Percentiles rank a stretch among this genome's conserved stretches.
phyloP scores from a whole-genome alignment of 345 rosid species.

The Diplotaxis tenuifolia region DNA sequence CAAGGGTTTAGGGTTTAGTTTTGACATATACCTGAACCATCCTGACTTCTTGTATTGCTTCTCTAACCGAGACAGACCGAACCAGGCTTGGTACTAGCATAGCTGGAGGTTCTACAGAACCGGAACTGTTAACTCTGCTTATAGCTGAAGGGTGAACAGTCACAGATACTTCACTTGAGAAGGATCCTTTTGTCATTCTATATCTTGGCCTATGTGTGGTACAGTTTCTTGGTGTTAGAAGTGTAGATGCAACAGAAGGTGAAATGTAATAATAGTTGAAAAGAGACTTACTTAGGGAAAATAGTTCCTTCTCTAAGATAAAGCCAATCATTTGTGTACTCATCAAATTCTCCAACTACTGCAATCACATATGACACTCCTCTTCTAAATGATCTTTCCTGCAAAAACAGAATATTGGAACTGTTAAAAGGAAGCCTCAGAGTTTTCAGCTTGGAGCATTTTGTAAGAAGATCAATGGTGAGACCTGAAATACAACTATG shows the following conservation, averaged over 20 bases:
- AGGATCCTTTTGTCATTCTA: constrained; percentile 49
- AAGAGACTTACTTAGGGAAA: constrained; percentile 64
- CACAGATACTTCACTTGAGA: constrained; percentile 50
- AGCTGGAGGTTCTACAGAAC: constrained; percentile 54
- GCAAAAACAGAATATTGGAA: constrained; percentile 19
- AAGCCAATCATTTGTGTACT: constrained; percentile 86
- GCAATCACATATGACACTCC: constrained; percentile 85
- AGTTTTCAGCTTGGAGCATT: neutral
- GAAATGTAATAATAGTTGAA: constrained; percentile 1
- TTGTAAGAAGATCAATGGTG: neutral
- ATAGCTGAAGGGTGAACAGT: constrained; percentile 39
- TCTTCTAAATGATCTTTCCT: constrained; percentile 78
- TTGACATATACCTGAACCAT: constrained; percentile 69
- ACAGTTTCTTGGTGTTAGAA: constrained; percentile 27
- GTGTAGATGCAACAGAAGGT: neutral
- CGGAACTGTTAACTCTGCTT: constrained; percentile 35
- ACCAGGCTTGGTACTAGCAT: constrained; percentile 72
- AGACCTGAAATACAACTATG: constrained; percentile 66
- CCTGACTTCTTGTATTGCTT: constrained; percentile 72
- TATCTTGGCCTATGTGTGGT: constrained; percentile 69
- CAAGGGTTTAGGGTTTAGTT: too few relatives aligned
- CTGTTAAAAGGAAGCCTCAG: neutral
- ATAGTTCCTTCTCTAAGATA: constrained; percentile 81
- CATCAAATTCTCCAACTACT: constrained; percentile 83
- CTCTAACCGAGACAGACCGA: constrained; percentile 71